Conservation (phyloP, 1,284 basidiomycete species). For the Phylloboletellus chloephorus region DNA sequence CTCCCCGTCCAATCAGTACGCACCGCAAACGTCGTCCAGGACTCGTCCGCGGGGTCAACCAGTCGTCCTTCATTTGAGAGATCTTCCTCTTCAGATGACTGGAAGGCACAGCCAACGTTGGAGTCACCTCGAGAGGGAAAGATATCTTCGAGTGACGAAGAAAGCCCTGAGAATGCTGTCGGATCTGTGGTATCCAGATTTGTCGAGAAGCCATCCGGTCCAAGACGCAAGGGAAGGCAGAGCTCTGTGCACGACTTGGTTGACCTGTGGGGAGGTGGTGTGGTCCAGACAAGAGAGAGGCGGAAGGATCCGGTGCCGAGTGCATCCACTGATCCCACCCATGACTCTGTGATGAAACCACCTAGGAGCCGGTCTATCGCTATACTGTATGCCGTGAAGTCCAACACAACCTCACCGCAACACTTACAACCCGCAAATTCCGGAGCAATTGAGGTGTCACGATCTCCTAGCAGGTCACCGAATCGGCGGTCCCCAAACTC, state of each 20-base stretch:
- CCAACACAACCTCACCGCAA: slow-evolving; percentile 30
- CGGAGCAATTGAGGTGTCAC: slow-evolving; percentile 17
- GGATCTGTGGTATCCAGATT: slow-evolving; percentile 29
- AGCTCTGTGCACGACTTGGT: slow-evolving; percentile 77
- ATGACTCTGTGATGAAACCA: slow-evolving; percentile 15
- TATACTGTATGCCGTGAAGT: slow-evolving; percentile 16
- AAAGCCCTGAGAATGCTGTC: slow-evolving; percentile 50
- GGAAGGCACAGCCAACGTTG: slow-evolving; percentile 10
- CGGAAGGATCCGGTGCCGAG: slow-evolving; percentile 27
- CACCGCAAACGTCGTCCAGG: slow-evolving; percentile 12
- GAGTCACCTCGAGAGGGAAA: slow-evolving; percentile 20
- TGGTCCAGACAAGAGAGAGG: slow-evolving; percentile 36
- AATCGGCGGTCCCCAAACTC: slow-evolving; percentile 23
- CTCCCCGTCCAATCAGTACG: slow-evolving; percentile 6
- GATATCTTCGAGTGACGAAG: slow-evolving; percentile 53
- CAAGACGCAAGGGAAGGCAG: slow-evolving; percentile 46
- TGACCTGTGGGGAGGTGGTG: slow-evolving; percentile 63
- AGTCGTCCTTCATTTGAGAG: slow-evolving; percentile 13
- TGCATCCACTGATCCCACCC: slow-evolving; percentile 16
- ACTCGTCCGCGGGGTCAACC: slow-evolving; percentile 1
- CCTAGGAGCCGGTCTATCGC: slow-evolving; percentile 20
- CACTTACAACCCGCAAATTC: slow-evolving; percentile 23
- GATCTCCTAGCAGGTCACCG: slow-evolving; percentile 31
- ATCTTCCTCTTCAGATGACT: slow-evolving; percentile 19
- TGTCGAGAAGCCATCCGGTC: slow-evolving; percentile 20